Conservation (phyloP, 2,329 filamentous ascomycete species). For the Sclerotinia nivalis region DNA sequence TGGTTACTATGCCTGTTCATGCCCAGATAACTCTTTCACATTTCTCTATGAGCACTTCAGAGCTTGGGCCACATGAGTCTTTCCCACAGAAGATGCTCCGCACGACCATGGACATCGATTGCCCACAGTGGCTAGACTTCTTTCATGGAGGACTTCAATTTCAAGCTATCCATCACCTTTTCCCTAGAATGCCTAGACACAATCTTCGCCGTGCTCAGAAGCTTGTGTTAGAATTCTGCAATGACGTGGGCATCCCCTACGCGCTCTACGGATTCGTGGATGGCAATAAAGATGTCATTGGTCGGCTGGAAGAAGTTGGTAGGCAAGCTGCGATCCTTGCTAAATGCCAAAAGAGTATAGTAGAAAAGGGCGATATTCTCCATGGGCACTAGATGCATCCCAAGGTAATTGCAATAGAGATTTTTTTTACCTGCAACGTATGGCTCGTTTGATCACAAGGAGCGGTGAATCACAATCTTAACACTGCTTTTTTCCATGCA, state of each 20-base stretch:
- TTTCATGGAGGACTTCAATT: slow-evolving; percentile 88
- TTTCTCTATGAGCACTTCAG: slow-evolving; percentile 89
- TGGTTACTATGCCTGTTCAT: slow-evolving; percentile 78
- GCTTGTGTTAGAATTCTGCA: slow-evolving; percentile 77
- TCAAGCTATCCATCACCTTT: slow-evolving; percentile 85
- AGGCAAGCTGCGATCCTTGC: slow-evolving; percentile 75
- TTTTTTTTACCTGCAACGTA: background rate
- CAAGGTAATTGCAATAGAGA: slow-evolving; percentile 1
- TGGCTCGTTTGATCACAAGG: background rate
- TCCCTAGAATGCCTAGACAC: slow-evolving; percentile 79
- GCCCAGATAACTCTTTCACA: slow-evolving; percentile 90
- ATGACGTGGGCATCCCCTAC: slow-evolving; percentile 81
- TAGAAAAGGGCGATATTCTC: slow-evolving; percentile 40
- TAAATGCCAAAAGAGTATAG: slow-evolving; percentile 63
- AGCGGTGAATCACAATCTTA: background rate
- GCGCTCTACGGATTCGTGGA: slow-evolving; percentile 82
- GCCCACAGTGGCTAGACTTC: slow-evolving; percentile 84
- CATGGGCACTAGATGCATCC: slow-evolving; percentile 23
- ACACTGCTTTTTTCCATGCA: slow-evolving; percentile 1
- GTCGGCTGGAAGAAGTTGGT: slow-evolving; percentile 73
- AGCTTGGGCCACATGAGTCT: slow-evolving; percentile 79
- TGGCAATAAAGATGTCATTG: slow-evolving; percentile 79
- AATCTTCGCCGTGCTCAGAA: slow-evolving; percentile 76
- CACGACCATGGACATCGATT: slow-evolving; percentile 93
- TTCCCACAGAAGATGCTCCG: slow-evolving; percentile 90